These are phyloP conservation scores for Endocalyx cinctus DNA, from an alignment of 2,329 filamentous ascomycete genomes.

Conservation along the genomic window DNA sequence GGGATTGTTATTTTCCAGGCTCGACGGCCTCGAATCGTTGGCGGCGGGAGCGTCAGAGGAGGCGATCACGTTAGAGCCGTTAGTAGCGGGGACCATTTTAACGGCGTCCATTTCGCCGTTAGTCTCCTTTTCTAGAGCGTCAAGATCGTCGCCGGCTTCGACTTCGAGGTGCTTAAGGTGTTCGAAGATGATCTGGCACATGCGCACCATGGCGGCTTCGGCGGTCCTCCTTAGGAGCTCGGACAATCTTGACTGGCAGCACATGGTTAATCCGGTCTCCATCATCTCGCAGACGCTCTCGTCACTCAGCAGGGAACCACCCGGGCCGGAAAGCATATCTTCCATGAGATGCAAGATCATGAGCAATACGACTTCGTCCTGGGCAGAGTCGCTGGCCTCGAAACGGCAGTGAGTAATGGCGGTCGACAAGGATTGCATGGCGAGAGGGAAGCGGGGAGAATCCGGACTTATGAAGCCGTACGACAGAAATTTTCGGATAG, in stretches of 20 bases:
- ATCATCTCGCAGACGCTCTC: constrained; percentile 99
- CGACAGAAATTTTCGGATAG: constrained; percentile 92
- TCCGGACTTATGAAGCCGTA: constrained; percentile 84
- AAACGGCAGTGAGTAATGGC: constrained; percentile 98
- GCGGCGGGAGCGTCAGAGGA: constrained; percentile 41
- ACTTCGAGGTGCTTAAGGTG: constrained; percentile 82
- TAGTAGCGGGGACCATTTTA: constrained; percentile 77
- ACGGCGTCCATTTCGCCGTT: constrained; percentile 68
- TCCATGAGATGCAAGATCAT: constrained; percentile 98
- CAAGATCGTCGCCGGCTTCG: constrained; percentile 63
- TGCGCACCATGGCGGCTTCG: constrained; percentile 95
- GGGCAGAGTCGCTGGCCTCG: constrained; percentile 89
- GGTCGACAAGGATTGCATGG: constrained; percentile 90
- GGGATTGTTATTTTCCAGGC: constrained; percentile 33
- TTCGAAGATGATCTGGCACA: constrained; percentile 98
- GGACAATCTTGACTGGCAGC: constrained; percentile 87
- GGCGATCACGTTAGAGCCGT: constrained; percentile 56
- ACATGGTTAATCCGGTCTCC: constrained; percentile 95
- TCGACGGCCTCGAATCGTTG: constrained; percentile 36
- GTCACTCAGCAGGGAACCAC: constrained; percentile 89
- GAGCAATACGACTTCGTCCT: constrained; percentile 91
- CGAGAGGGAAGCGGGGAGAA: constrained; percentile 82
- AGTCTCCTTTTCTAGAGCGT: constrained; percentile 60
- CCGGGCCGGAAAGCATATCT: constrained; percentile 91
- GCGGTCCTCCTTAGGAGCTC: constrained; percentile 86